These are phyloP conservation scores for Alternaria atra DNA, from an alignment of 2,329 filamentous ascomycete genomes.

Conservation along the genomic window DNA sequence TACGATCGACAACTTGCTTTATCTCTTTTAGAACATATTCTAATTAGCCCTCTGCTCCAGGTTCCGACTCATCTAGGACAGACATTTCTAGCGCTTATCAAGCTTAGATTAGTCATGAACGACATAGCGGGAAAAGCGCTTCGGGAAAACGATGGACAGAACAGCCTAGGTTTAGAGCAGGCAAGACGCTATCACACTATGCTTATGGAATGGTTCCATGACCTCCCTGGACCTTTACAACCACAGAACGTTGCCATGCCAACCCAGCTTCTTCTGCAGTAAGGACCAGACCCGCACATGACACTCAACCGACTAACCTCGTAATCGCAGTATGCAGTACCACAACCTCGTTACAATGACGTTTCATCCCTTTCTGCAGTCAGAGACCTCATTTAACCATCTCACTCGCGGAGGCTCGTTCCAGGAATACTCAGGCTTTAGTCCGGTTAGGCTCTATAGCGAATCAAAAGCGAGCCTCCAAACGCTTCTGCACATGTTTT, in stretches of 20 bases:
- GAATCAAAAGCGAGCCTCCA: constrained; percentile 11
- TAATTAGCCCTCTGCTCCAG: too few species aligned
- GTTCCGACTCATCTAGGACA: constrained; percentile 3
- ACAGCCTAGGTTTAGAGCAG: constrained; percentile 1
- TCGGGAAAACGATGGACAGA: not conserved
- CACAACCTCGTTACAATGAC: constrained; percentile 14
- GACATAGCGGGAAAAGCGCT: constrained; percentile 11
- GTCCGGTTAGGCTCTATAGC: not conserved
- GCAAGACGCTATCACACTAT: not conserved
- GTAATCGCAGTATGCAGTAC: constrained; percentile 10
- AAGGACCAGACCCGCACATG: not conserved
- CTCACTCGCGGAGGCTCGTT: not conserved
- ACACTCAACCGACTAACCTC: constrained; percentile 2
- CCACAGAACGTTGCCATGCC: constrained; percentile 9
- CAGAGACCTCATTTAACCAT: not conserved
- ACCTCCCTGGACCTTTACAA: constrained; percentile 4
- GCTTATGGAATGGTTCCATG: constrained; percentile 7
- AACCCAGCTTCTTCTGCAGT: constrained; percentile 15
- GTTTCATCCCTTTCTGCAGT: constrained; percentile 3
- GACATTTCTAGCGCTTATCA: constrained; percentile 8
- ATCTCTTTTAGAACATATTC: too few species aligned
- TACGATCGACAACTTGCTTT: too few species aligned
- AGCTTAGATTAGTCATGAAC: constrained; percentile 9
- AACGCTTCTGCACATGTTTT: constrained; percentile 12
- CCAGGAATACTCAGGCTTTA: not conserved